Evolutionary conservation across 495 filamentous ascomycete species (phyloP), one percentile per base, ranked within the genome.

Genomic region (Rostrohypoxylon terebratum): DNA sequence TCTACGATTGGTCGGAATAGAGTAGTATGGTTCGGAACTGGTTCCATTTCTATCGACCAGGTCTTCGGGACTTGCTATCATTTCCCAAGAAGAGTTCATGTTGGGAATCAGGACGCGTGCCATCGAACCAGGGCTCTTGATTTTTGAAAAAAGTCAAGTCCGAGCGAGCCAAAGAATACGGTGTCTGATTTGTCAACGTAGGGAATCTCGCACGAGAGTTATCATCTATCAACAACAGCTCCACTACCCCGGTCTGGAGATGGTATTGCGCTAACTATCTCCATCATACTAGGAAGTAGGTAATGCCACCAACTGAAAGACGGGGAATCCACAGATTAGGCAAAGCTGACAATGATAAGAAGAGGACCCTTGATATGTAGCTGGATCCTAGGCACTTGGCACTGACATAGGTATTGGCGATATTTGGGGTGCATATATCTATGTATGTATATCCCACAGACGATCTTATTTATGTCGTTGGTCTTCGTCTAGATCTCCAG

Each of bases 371-470:
- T 54, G 45, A 51, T 55, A 34, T 14, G 11, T 42, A 42, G 13
- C 14, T 23, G 33, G 48, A 55, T 34, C 45, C 33, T n/a, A 44
- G 36, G 38, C 40, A 34, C 47, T 55, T 38, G 60, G 70, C 45
- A 65, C 55, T 65, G 38, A 9, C 42, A 51, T 36, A n/a, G n/a
- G n/a, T n/a, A 31, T 10, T 68, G 55, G 65, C 54, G 70, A 65
- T 57, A 50, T 50, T 40, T 63, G 38, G 63, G 21, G 13, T 51
- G 33, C 53, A 63, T 72, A 72, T 72, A 67, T 72, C 63, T 72
- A 68, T 72, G 68, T 72, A 67, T 72, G 63, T 72, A 68, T 72
- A 68, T 53, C 57, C 42, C 3, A 47, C 20, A 55, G 47, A 3
- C 21, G 23, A 25, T 53, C 64, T 45, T 33, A 25, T 63, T 16